Base-by-base conservation (phyloP, 1,284 basidiomycete species). In the Athelia sp. region DNA sequence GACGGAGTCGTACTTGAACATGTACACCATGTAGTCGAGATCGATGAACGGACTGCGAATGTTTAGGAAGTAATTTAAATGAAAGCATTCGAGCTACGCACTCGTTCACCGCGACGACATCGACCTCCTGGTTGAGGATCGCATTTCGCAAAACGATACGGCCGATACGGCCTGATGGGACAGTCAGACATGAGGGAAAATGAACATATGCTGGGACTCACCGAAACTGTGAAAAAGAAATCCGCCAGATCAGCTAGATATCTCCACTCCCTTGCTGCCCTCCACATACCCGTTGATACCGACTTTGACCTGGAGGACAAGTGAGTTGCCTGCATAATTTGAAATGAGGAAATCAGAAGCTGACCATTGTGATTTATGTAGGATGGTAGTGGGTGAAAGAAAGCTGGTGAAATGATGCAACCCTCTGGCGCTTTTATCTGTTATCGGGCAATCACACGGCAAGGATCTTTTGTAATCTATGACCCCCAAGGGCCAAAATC, bases 1-100 rank as follows among this genome's bases (percentile, higher is more conserved):
- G 63, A 95, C 94, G 55, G 94, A 93, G 73, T 98, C 96, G 71
- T 89, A 98, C 82, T 98, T 98, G 91, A 98, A 97, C 95, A 99
- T 97, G 87, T 99, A 98, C 68, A 93, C 93, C 93, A 96, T 95
- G 83, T 97, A 97, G 10, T 89, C 83, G 60, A 96, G 87, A 70
- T 93, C 87, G 63, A 97, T 96, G 87, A 97, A 98, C 54, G 93
- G 93, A 75, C 87, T 90, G 55, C 29, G 11, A 45, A 50, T 22
- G 51, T 47, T 47, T 22, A 38, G 47, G 43, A 55, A 48, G 49
- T 48, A 38, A 47, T 34, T 35, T 50, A 54, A 56, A 50, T 48
- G 15, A 31, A 22, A 46, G 54, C 42, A 56, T 43, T 35, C 36
- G 22, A 48, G 49, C 45, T 15, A 74, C 89, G 62, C 60, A 93